Evolutionary conservation across 306 rosid genomes (phyloP), one percentile per base, ranked within the genome.

Genomic region (Prosopis cineraria): DNA sequence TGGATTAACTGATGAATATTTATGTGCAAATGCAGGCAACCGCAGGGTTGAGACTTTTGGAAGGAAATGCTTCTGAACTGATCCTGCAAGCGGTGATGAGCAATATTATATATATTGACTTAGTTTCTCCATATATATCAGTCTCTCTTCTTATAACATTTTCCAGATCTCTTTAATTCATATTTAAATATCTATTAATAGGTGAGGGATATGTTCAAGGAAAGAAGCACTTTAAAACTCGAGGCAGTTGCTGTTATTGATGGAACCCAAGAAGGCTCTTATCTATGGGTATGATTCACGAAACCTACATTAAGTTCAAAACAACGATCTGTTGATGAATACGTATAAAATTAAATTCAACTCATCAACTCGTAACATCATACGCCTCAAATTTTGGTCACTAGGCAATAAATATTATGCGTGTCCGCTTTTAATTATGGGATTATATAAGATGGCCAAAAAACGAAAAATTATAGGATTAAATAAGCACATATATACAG

Each of bases 191-290:
- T 6, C 5, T 43, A 13, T 65, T 5, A 58, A 65, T 68, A 91
- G 97, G 97, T 92, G 41, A 80, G 90, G 85, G 90, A 92, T 69
- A 78, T 89, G 63, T 36, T 90, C 72, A 78, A 82, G 77, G 81
- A 81, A 6, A 83, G 74, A 39, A 87, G 92, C 82, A 41, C 77
- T 50, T 80, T 92, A 45, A 89, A 65, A 48, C 75, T 76, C 20
- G 73, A 76, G 36, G 22, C 84, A 2, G 95, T 88, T 27, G 19
- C 88, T 19, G 84, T 92, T 1, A 75, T 87, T 43, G 87, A 86
- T 83, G 97, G 95, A 80, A 85, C 87, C 79, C 90, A 88, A 77
- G 97, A 90, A 79, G 97, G 95, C 8, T 82, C 97, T 41, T 92
- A 76, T 69, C 88, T 85, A 79, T 92, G 97, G 97, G 97, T 90